Conservation (phyloP, 768 basidiomycete genomes). For the Coprinellus micaceus region DNA sequence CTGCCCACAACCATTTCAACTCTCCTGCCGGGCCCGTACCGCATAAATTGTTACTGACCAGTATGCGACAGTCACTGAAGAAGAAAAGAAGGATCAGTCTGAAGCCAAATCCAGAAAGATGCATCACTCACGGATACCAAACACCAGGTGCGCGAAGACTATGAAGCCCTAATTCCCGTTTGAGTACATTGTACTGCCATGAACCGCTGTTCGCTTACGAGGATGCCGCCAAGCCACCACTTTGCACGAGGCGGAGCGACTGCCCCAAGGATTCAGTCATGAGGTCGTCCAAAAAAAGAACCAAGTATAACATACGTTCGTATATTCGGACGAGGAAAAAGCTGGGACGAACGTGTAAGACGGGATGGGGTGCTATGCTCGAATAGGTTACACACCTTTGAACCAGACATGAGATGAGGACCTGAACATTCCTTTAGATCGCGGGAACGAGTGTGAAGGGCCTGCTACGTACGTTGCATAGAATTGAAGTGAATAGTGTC, state of each 20-base stretch:
- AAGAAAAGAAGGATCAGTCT: not conserved
- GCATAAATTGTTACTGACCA: constrained; percentile 14
- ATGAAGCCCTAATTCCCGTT: constrained; percentile 17
- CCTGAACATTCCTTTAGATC: constrained; percentile 7
- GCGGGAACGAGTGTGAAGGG: not conserved
- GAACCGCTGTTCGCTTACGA: constrained; percentile 19
- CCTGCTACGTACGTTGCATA: constrained; percentile 12
- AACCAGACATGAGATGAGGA: constrained; percentile 28
- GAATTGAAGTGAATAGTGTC: constrained; percentile 26
- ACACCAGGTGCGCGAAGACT: constrained; percentile 29
- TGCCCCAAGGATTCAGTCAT: constrained; percentile 10
- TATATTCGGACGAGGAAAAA: constrained; percentile 33
- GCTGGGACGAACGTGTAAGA: constrained; percentile 16
- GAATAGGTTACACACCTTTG: constrained; percentile 23
- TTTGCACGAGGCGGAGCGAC: constrained; percentile 28
- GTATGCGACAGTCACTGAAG: constrained; percentile 31
- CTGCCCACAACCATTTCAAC: constrained; percentile 15
- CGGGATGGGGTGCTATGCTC: not conserved
- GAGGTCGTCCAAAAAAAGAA: not conserved
- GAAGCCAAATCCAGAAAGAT: not conserved
- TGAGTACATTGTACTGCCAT: not conserved
- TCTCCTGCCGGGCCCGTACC: not conserved
- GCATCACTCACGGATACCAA: constrained; percentile 32
- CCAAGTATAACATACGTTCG: constrained; percentile 19
- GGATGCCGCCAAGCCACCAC: constrained; percentile 29